Conservation (phyloP, 2,329 filamentous ascomycete genomes). For the Orbilia brochopaga region DNA sequence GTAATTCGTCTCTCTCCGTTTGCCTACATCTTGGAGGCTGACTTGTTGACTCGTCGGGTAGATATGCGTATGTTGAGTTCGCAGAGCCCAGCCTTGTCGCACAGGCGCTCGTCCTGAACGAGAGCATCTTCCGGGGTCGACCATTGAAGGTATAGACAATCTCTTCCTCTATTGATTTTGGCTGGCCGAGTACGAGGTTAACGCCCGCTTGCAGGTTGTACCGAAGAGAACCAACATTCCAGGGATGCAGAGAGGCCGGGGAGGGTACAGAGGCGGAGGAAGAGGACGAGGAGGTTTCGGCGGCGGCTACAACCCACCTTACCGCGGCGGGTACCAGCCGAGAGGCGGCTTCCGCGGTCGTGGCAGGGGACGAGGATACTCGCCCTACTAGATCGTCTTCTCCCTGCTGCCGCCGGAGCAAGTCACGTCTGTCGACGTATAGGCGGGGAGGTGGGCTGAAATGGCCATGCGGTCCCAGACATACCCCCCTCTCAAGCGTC, state of each 20-base stretch:
- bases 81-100: constrained; percentile 90
- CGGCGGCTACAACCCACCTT: constrained; percentile 58
- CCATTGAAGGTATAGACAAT: constrained; percentile 80
- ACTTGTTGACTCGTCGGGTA: constrained; percentile 58
- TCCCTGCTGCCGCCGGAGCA: background rate
- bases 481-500: background rate
- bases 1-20: constrained; percentile 58
- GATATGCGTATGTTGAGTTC: constrained; percentile 99
- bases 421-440: background rate
- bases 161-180: background rate
- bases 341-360: constrained; percentile 64
- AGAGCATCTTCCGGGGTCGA: constrained; percentile 91
- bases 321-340: constrained; percentile 47
- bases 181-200: background rate
- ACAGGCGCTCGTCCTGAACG: constrained; percentile 91
- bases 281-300: constrained; percentile 64
- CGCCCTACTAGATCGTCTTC: constrained; percentile 64
- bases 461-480: background rate
- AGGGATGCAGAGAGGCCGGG: constrained; percentile 84
- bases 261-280: constrained; percentile 61
- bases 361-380: constrained; percentile 66
- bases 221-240: constrained; percentile 97
- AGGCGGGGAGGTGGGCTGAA: background rate
- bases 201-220: constrained; percentile 65
- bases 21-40: too few relatives aligned